Evolutionary conservation across 352 stramenopile genomes (phyloP), one percentile per base, ranked within the genome.

Genomic region (Phytophthora kernoviae): DNA sequence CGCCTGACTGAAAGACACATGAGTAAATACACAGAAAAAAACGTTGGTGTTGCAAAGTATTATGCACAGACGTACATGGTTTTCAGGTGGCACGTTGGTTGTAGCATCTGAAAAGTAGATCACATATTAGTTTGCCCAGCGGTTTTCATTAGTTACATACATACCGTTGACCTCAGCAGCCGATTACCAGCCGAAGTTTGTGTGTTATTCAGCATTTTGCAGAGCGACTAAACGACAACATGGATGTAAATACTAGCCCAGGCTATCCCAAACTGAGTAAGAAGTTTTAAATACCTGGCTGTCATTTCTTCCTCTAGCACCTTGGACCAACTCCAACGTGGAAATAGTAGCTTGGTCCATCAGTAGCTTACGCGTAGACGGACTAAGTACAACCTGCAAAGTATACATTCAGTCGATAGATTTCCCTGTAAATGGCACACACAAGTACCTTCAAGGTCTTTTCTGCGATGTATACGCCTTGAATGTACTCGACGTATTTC

Each of bases 401-500:
- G 8, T 14, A 46, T 30, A 42, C 1, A 27, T 21, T 34, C 41
- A 18, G 8, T 53, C 21, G 21, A 34, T 27, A 11, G 33, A 39
- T 5, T 39, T 14, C 10, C 14, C 9, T 8, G 9, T 14, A 37
- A 60, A 3, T 10, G 18, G 24, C 11, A 11, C 18, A 37, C 5
- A 44, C 14, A 41, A 34, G 40, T n/a, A 89, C 84, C 81, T 91
- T 91, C 50, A 94, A 83, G 4, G 85, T 91, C 26, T 86, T 91
- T 37, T 84, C 68, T 10, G 84, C 87, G n/a, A 96, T 85, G 55
- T 87, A 89, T 5, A 96, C 79, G 9, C 87, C 87, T 73, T 96
- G 87, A 32, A 93, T 91, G 46, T 84, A 91, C 59, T 96, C 87
- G 27, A 94, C 70, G 65, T 96, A 96, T 60, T 90, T 82, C 75